Percentiles rank a stretch among this genome's conserved stretches.
Conservation (phyloP, 1,284 basidiomycete genomes). For the Psilocybe mexicana region DNA sequence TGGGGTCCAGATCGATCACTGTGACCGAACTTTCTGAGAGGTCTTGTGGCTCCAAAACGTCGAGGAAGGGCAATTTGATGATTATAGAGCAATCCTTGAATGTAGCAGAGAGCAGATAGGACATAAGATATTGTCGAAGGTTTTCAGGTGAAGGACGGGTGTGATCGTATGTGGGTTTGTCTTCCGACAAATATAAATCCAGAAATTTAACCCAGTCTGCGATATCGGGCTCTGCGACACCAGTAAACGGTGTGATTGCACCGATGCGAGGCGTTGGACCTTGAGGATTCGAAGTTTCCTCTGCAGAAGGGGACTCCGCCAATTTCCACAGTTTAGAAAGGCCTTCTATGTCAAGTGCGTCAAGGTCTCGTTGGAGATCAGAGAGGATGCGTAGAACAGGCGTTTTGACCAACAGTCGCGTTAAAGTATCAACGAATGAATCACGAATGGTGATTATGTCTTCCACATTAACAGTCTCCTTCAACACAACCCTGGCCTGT, state of each 20-base stretch:
- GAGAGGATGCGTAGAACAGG: constrained; percentile 61
- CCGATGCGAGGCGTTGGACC: constrained; percentile 30
- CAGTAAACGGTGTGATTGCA: constrained; percentile 29
- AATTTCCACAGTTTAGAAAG: constrained; percentile 51
- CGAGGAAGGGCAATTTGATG: constrained; percentile 47
- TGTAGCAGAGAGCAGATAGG: constrained; percentile 86
- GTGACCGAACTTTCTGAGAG: constrained; percentile 47
- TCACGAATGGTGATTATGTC: constrained; percentile 32
- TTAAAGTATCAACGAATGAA: constrained; percentile 47
- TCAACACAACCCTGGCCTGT: constrained; percentile 31
- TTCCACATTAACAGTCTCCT: constrained; percentile 16
- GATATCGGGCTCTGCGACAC: constrained; percentile 47
- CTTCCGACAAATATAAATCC: constrained; percentile 47
- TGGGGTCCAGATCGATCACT: constrained; percentile 87
- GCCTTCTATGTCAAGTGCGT: constrained; percentile 83
- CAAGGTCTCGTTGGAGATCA: constrained; percentile 74
- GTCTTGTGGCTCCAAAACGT: constrained; percentile 14
- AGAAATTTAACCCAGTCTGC: constrained; percentile 64
- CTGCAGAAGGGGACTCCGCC: constrained; percentile 26
- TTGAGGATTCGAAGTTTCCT: constrained; percentile 13
- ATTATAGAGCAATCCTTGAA: constrained; percentile 97
- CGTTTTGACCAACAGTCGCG: constrained; percentile 53
- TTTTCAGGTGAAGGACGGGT: constrained; percentile 40
- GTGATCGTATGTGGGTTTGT: constrained; percentile 34
- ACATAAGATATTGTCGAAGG: constrained; percentile 62